phyloP scores from a whole-genome alignment of 2,329 filamentous ascomycete genomes.

The Monilinia aucupariae region DNA sequence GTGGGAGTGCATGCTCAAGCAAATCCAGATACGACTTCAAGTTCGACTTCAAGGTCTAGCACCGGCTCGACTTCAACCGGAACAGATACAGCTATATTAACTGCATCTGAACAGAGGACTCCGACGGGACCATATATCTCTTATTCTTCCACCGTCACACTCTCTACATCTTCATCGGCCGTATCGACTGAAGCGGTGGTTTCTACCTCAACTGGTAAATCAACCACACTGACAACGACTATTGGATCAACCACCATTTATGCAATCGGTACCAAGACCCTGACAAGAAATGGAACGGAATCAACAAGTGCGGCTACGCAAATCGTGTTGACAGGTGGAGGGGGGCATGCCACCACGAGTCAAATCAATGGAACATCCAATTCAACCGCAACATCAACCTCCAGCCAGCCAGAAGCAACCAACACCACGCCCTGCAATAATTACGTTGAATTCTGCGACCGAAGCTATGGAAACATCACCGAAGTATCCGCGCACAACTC shows the following conservation, averaged over 20 bases:
- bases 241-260: constrained; percentile 32
- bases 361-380: constrained; percentile 45
- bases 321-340: constrained; percentile 36
- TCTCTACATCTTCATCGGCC: constrained; percentile 26
- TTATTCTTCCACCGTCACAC: constrained; percentile 35
- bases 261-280: constrained; percentile 20
- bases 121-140: constrained; percentile 39
- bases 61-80: constrained; percentile 20
- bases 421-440: constrained; percentile 80
- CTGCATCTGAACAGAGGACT: constrained; percentile 26
- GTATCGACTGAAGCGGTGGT: constrained; percentile 29
- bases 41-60: constrained; percentile 14
- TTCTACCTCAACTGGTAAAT: constrained; percentile 27
- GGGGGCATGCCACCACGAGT: constrained; percentile 30
- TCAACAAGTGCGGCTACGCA: constrained; percentile 33
- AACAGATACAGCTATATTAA: constrained; percentile 19
- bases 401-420: constrained; percentile 43
- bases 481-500: constrained; percentile 76
- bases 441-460: constrained; percentile 67
- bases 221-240: constrained; percentile 27
- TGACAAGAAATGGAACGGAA: constrained; percentile 26
- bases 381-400: constrained; percentile 42
- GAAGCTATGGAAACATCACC: constrained; percentile 77
- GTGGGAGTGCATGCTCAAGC: constrained; percentile 27
- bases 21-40: background rate